Evolutionary conservation across 2,329 filamentous ascomycete genomes (phyloP).

Genomic region (Pseudocercospora pini-densiflorae): DNA sequence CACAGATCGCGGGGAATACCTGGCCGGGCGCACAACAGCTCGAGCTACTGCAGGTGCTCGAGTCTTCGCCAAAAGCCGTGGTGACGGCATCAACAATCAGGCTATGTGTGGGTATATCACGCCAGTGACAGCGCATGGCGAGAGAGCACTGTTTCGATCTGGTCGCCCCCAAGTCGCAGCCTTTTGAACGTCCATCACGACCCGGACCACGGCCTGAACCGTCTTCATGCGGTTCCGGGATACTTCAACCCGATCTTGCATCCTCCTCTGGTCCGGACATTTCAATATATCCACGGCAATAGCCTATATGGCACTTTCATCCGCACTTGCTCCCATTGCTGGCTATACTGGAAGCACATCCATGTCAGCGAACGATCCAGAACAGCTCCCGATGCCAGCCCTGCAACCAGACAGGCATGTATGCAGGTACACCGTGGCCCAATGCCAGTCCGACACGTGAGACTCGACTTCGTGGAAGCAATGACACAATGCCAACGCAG

Average conservation of each 20-base stretch:
- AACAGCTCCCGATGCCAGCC: not conserved
- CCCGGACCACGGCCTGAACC: too few species aligned
- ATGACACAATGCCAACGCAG: not conserved
- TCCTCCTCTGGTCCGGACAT: not conserved
- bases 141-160: too few species aligned
- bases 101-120: not conserved
- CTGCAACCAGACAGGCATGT: not conserved
- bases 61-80: not conserved
- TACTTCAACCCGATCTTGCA: not conserved
- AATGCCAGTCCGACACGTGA: constrained; percentile 4
- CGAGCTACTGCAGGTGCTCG: constrained; percentile 5
- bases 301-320: constrained; percentile 34
- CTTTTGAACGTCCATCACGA: too few species aligned
- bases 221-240: not conserved
- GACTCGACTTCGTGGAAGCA: not conserved
- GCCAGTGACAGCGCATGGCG: not conserved
- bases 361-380: constrained; percentile 7
- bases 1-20: not conserved
- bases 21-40: not conserved
- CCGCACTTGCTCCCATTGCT: constrained; percentile 31
- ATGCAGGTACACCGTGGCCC: constrained; percentile 1
- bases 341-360: constrained; percentile 27
- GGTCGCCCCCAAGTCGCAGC: too few species aligned
- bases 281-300: constrained; percentile 33
- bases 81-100: not conserved